Base-by-base conservation (phyloP, 73 alveolate genomes). In the Paramecium caudatum region DNA sequence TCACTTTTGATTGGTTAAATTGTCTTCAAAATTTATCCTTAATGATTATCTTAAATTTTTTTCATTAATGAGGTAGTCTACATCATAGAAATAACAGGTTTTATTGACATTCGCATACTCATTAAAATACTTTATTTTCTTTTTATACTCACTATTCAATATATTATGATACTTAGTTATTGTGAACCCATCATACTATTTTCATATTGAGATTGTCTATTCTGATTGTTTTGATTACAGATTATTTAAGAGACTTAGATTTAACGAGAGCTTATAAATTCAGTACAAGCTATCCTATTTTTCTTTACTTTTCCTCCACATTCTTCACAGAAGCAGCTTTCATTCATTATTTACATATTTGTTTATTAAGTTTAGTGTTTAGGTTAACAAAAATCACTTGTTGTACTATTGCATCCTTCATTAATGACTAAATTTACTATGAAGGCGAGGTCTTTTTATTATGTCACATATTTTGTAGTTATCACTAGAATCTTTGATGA, bases 291-390 rank as follows among this genome's bases (percentile, higher is more conserved):
- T 8, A 55, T 55, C 30, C 80, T 23, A 10, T 55, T 13, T 23
- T 55, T 55, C 12, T 37, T 43, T 19, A 55, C 30, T 55, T 43
- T 55, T 0, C 80, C 80, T 3, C 80, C 80, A 21, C 80, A 55
- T 55, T 55, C 80, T 55, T 55, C 80, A 55, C 80, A 55, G 9
- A 55, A 4, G 30, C 80, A 55, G 30, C 80, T 55, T 55, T 55
- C 23, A 21, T 55, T 55, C 12, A 55, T n/a, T n/a, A n/a, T n/a
- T n/a, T n/a, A n/a, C n/a, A n/a, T n/a, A n/a, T n/a, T n/a, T n/a
- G n/a, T n/a, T n/a, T n/a, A n/a, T n/a, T n/a, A n/a, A n/a, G n/a
- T n/a, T n/a, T n/a, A n/a, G n/a, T n/a, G n/a, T n/a, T n/a, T n/a
- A n/a, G n/a, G n/a, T n/a, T n/a, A n/a, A n/a, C n/a, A n/a, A n/a